phyloP scores from a whole-genome alignment of 768 basidiomycete species.

The Mycena alexandri region DNA sequence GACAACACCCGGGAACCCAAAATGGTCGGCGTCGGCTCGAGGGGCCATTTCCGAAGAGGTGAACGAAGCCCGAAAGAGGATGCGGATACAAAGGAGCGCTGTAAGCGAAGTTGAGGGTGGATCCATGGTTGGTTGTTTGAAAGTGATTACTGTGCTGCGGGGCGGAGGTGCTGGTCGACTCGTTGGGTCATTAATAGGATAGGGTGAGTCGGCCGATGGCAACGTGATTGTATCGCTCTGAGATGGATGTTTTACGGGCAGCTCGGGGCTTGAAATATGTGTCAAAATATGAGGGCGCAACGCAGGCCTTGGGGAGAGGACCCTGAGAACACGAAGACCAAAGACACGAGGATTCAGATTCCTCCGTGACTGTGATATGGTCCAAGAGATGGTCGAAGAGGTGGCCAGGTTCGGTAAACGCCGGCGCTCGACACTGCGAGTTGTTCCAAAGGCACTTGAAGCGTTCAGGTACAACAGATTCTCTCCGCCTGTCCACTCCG shows the following conservation, averaged over 20 bases:
- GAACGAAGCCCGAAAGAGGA: constrained; percentile 86
- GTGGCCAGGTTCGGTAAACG: constrained; percentile 67
- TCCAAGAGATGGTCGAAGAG: constrained; percentile 81
- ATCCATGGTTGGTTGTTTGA: constrained; percentile 69
- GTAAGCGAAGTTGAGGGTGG: constrained; percentile 83
- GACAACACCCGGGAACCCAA: constrained; percentile 88
- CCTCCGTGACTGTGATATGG: constrained; percentile 63
- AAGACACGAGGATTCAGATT: constrained; percentile 65
- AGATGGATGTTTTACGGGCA: constrained; percentile 69
- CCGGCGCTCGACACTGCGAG: constrained; percentile 62
- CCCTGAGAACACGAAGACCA: constrained; percentile 78
- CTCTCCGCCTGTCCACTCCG: constrained; percentile 81
- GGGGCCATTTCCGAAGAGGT: constrained; percentile 76
- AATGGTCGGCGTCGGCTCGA: constrained; percentile 84
- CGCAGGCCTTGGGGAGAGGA: constrained; percentile 58
- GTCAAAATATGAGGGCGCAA: constrained; percentile 81
- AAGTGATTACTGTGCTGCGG: constrained; percentile 71
- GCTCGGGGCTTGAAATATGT: constrained; percentile 75
- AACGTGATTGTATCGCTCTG: constrained; percentile 83
- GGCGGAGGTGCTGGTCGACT: constrained; percentile 77
- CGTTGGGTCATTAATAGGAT: constrained; percentile 75
- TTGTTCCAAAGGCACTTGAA: constrained; percentile 86
- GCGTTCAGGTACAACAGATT: constrained; percentile 65
- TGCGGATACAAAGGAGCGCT: constrained; percentile 84
- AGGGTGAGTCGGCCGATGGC: constrained; percentile 64